Base-by-base conservation (phyloP, 768 basidiomycete genomes). In the Panaeolus cyanescens region DNA sequence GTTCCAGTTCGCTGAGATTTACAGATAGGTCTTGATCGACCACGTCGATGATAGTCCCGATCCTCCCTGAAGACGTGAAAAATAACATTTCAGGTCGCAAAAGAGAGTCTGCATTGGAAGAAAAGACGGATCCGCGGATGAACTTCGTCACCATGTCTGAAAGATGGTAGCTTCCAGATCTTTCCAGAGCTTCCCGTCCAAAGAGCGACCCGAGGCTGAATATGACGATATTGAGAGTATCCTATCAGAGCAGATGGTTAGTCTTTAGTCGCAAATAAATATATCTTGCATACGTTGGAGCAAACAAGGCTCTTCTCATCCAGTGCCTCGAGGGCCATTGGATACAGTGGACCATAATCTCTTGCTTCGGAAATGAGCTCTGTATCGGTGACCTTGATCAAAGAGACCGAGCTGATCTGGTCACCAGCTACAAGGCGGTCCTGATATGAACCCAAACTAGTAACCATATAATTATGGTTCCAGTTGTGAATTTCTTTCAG, bases 401-500 rank as follows among this genome's bases (percentile, higher is more conserved):
- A 65, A 2, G 93, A 89, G 17, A 96, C 80, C 0, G 93, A 94
- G 69, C 85, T 86, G 28, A 96, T 83, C 7, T 88, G 86, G 68
- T 97, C 95, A 33, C 91, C 92, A n/a, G 87, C 82, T 17, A 91
- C 74, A 25, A 96, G 70, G 50, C 74, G 76, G 61, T 86, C 74
- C 2, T 77, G 81, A 53, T 80, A 81, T 3, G 84, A 75, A 0
- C 83, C 85, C 20, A 97, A 74, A 59, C 84, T 87, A 4, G 84
- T 86, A 30, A 95, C 85, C 59, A 91, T 62, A 74, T 95, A 95
- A 59, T 92, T 94, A 70, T 93, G 91, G 64, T 90, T 87, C 89
- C 93, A 95, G 36, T 83, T 78, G 0, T 83, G 71, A 6, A 85
- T 65, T 31, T 78, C 76, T 36, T 77, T 67, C 13, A 91, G 71